These are phyloP conservation scores for Hypoxylon rubiginosum DNA, from an alignment of 2,329 filamentous ascomycete species.

Conservation along the genomic window DNA sequence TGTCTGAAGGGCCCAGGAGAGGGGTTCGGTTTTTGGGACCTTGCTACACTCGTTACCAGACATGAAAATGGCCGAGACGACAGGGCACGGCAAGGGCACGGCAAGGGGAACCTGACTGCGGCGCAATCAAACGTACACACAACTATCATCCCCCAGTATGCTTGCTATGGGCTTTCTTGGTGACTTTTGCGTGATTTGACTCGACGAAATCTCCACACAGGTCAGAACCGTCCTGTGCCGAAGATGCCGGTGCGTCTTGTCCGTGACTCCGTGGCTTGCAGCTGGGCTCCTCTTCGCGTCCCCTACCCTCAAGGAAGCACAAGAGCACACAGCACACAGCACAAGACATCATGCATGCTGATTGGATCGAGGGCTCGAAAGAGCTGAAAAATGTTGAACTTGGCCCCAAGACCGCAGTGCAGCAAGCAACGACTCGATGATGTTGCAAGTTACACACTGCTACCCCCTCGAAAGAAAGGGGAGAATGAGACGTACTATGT, in stretches of 20 bases:
- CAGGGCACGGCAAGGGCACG: constrained; percentile 9
- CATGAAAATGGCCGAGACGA: constrained; percentile 30
- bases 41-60: constrained; percentile 32
- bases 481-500: constrained; percentile 18
- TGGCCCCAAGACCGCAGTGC: constrained; percentile 6
- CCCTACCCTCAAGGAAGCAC: constrained; percentile 24
- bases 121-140: constrained; percentile 32
- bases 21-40: constrained; percentile 32
- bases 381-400: constrained; percentile 38
- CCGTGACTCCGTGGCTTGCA: constrained; percentile 41
- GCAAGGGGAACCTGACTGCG: constrained; percentile 19
- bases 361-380: constrained; percentile 27
- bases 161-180: constrained; percentile 16
- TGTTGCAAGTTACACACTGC: constrained; percentile 13
- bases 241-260: constrained; percentile 42
- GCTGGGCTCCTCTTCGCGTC: constrained; percentile 32
- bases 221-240: constrained; percentile 35
- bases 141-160: constrained; percentile 12
- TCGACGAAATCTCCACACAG: constrained; percentile 32
- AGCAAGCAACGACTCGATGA: constrained; percentile 10
- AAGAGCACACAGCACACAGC: background rate
- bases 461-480: constrained; percentile 9
- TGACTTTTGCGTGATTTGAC: constrained; percentile 26
- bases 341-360: constrained; percentile 29
- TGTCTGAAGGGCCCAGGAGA: constrained; percentile 39